phyloP scores from a whole-genome alignment of 1,284 basidiomycete species.

The Heterobasidion annosum region DNA sequence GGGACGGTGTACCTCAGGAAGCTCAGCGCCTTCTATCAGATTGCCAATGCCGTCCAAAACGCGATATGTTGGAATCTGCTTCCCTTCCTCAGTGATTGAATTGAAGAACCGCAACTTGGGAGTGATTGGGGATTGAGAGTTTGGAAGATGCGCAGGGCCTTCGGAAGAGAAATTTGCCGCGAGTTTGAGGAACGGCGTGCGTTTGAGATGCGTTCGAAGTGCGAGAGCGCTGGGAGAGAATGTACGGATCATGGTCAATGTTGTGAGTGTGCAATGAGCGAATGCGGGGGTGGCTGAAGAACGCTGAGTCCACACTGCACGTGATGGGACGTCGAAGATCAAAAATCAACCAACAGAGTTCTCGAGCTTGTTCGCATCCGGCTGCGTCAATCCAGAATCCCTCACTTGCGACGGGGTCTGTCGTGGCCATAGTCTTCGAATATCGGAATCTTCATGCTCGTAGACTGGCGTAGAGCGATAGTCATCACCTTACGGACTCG shows the following conservation, averaged over 20 bases:
- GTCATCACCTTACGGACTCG: no score
- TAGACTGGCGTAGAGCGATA: no score
- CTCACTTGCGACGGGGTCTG: no score
- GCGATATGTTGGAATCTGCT: conserved; percentile 74
- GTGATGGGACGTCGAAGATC: background rate
- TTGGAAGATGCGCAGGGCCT: conserved; percentile 41
- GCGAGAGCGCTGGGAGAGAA: background rate
- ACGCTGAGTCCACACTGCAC: background rate
- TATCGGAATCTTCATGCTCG: no score
- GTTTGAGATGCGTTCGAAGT: background rate
- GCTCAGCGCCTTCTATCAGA: conserved; percentile 59
- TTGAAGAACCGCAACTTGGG: conserved; percentile 70
- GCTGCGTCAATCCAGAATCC: no score
- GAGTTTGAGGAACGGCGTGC: background rate
- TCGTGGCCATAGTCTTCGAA: no score
- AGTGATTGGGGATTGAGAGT: conserved; percentile 57
- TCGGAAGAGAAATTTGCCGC: background rate
- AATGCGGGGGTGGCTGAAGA: background rate
- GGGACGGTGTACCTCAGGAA: conserved; percentile 52
- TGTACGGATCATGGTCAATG: background rate
- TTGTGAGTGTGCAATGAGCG: background rate
- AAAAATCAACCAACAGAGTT: no score
- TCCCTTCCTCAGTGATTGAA: conserved; percentile 49
- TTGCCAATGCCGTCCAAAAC: conserved; percentile 73
- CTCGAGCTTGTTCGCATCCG: no score